Evolutionary conservation across 2,329 filamentous ascomycete genomes (phyloP).

Genomic region (Hansfordia pulvinata): DNA sequence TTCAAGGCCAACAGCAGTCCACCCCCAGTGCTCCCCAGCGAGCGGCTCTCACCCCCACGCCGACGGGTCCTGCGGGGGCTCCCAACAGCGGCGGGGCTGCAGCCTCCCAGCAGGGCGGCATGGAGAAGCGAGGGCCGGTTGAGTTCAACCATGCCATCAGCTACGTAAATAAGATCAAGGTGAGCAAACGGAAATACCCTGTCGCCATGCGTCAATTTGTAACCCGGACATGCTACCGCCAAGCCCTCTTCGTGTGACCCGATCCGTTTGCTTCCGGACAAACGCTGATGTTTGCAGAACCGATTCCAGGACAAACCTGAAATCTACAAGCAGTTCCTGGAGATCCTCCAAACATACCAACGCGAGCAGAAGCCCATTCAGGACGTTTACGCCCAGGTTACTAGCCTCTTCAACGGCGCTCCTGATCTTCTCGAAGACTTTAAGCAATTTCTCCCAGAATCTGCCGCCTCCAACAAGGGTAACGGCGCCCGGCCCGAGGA

Average conservation of each 20-base stretch:
- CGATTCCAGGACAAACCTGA: constrained; percentile 93
- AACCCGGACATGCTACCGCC: too few species aligned
- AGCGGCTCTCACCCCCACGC: constrained; percentile 47
- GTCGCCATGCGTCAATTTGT: too few species aligned
- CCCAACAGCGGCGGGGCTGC: constrained; percentile 51
- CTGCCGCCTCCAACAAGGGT: constrained; percentile 48
- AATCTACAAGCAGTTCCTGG: constrained; percentile 98
- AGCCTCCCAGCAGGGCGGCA: constrained; percentile 37
- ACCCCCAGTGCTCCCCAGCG: constrained; percentile 22
- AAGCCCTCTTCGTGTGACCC: too few species aligned
- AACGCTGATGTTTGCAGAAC: constrained; percentile 59
- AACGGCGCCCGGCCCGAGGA: constrained; percentile 49
- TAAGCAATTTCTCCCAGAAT: constrained; percentile 95
- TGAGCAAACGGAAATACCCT: too few species aligned
- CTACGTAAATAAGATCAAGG: constrained; percentile 99
- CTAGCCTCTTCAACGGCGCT: constrained; percentile 80
- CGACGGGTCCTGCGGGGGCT: constrained; percentile 37
- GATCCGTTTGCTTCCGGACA: too few species aligned
- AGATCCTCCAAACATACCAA: constrained; percentile 96
- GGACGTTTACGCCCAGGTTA: constrained; percentile 95
- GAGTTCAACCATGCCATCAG: constrained; percentile 99
- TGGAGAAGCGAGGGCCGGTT: constrained; percentile 84
- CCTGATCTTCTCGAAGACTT: constrained; percentile 95
- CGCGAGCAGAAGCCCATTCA: constrained; percentile 96
- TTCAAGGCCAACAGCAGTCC: too few species aligned